Evolutionary conservation across 2,329 filamentous ascomycete genomes (phyloP).

Genomic region (Aureobasidium sp.): DNA sequence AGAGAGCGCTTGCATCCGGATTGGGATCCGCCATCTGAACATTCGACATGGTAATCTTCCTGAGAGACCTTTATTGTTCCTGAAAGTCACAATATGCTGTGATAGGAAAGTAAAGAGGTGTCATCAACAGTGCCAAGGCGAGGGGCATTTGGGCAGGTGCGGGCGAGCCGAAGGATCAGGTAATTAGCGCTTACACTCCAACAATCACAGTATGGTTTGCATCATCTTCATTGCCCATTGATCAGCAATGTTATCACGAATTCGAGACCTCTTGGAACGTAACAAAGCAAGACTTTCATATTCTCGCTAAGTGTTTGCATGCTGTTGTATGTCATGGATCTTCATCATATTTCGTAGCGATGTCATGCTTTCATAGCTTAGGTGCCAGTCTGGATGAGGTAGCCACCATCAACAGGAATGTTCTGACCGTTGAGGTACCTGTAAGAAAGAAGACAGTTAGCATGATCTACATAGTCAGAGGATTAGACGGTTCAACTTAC

Average conservation of each 20-base stretch:
- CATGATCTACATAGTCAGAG: neutral
- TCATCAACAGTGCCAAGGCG: neutral
- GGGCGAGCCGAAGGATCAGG: neutral
- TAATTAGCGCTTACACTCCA: neutral
- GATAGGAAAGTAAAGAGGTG: neutral
- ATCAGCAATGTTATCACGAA: too few species aligned
- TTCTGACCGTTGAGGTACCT: conserved; percentile 45
- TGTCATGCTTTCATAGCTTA: neutral
- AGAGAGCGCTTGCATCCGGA: neutral
- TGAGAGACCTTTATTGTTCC: neutral
- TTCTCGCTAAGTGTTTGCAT: neutral
- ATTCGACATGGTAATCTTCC: neutral
- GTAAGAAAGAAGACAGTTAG: conserved; percentile 21
- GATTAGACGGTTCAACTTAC: neutral
- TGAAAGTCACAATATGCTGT: neutral
- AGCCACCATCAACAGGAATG: conserved; percentile 48
- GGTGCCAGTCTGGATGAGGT: conserved; percentile 34
- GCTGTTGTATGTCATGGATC: neutral
- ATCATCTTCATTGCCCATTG: neutral
- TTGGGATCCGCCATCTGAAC: neutral
- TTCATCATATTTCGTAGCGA: neutral
- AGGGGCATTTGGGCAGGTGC: neutral
- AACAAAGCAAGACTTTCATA: neutral
- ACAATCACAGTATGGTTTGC: neutral
- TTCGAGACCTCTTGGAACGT: neutral